phyloP scores from a whole-genome alignment of 2,329 filamentous ascomycete species.

The Fusarium marasasianum region DNA sequence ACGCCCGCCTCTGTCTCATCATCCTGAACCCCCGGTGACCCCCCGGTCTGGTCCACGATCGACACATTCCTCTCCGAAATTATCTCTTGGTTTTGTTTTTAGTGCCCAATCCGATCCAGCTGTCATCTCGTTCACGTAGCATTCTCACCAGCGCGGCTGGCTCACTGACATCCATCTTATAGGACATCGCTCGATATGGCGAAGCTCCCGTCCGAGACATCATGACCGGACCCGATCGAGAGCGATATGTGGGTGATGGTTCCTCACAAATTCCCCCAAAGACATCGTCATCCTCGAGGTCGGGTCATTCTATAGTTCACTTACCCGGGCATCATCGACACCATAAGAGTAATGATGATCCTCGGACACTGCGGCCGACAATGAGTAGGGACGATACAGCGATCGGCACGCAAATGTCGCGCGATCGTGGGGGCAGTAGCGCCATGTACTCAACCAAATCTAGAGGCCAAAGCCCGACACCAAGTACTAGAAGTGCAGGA shows the following conservation, averaged over 20 bases:
- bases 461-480: constrained; percentile 83
- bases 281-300: constrained; percentile 70
- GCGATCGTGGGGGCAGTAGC: constrained; percentile 62
- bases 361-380: constrained; percentile 73
- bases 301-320: constrained; percentile 69
- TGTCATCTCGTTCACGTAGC: not conserved
- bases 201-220: constrained; percentile 79
- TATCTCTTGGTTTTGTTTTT: constrained; percentile 16
- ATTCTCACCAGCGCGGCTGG: constrained; percentile 14
- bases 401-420: constrained; percentile 53
- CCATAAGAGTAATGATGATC: constrained; percentile 74
- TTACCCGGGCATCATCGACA: constrained; percentile 73
- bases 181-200: constrained; percentile 81
- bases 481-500: constrained; percentile 73
- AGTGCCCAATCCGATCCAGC: constrained; percentile 5
- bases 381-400: constrained; percentile 79
- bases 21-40: constrained; percentile 15
- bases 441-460: constrained; percentile 58
- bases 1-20: constrained; percentile 39
- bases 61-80: constrained; percentile 25
- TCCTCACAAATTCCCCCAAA: constrained; percentile 61
- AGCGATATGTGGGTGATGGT: constrained; percentile 68
- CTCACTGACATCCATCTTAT: constrained; percentile 37
- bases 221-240: constrained; percentile 74
- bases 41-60: constrained; percentile 18